phyloP scores from a whole-genome alignment of 495 filamentous ascomycete genomes.

The Bombardia bombarda region DNA sequence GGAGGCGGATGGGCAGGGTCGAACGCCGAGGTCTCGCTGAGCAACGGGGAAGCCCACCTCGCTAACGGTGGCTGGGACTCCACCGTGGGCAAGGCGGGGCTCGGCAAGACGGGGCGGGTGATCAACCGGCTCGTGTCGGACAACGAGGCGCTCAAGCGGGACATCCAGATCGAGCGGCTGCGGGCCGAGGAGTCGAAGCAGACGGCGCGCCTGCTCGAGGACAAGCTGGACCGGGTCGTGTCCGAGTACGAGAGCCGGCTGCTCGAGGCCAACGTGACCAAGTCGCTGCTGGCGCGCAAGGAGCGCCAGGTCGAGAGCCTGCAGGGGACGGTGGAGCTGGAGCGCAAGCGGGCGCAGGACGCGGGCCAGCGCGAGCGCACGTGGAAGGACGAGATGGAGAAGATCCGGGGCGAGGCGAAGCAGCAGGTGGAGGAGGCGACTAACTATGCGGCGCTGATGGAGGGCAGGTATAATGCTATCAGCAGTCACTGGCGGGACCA shows the following conservation, averaged over 20 bases:
- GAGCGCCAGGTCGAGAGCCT: slow-evolving; percentile 74
- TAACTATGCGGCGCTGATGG: slow-evolving; percentile 45
- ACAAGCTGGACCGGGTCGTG: slow-evolving; percentile 60
- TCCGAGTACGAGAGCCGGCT: slow-evolving; percentile 60
- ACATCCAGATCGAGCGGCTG: slow-evolving; percentile 64
- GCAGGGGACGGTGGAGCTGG: slow-evolving; percentile 55
- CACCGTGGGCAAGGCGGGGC: slow-evolving; percentile 68
- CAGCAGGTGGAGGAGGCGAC: slow-evolving; percentile 55
- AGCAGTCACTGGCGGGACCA: slow-evolving; percentile 57
- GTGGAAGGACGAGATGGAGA: slow-evolving; percentile 56
- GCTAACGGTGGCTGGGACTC: slow-evolving; percentile 52
- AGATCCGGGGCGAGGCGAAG: slow-evolving; percentile 51
- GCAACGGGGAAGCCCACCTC: slow-evolving; percentile 13
- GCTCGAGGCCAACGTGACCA: slow-evolving; percentile 62
- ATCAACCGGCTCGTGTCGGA: slow-evolving; percentile 86
- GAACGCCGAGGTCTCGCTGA: slow-evolving; percentile 6
- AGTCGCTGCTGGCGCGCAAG: slow-evolving; percentile 62
- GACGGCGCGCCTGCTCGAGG: slow-evolving; percentile 62
- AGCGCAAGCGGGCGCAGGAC: slow-evolving; percentile 52
- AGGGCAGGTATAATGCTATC: slow-evolving; percentile 65
- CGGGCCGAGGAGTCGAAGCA: slow-evolving; percentile 66
- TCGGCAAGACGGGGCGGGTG: slow-evolving; percentile 87
- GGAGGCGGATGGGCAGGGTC: slow-evolving; percentile 24
- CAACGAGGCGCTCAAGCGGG: slow-evolving; percentile 75
- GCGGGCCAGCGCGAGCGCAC: slow-evolving; percentile 53